A percentile compares a stretch with the other conserved stretches of the same genome.
These are phyloP conservation scores for Leccinum huronense DNA, from an alignment of 1,284 basidiomycete genomes.

Conservation along the genomic window DNA sequence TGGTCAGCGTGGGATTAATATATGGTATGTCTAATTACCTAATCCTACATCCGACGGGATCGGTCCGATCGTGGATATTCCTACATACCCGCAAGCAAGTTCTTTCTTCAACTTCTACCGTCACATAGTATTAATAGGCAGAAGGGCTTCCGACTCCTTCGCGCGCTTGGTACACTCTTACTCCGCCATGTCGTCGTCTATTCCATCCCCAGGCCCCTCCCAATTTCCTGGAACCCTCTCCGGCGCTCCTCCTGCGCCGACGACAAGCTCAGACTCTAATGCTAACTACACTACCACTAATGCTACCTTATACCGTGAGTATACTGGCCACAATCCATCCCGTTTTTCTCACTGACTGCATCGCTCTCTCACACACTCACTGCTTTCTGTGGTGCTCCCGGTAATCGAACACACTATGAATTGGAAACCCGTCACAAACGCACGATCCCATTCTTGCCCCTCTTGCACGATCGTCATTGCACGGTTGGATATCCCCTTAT, in stretches of 20 bases:
- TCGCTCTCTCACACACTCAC: constrained; percentile 15
- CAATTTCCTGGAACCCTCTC: not conserved
- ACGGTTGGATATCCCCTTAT: constrained; percentile 8
- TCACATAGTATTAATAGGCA: constrained; percentile 21
- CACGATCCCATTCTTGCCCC: constrained; percentile 1
- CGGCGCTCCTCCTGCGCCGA: not conserved
- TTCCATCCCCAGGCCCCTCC: not conserved
- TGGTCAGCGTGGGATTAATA: not conserved
- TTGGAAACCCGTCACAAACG: not conserved
- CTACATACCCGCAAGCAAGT: constrained; percentile 2
- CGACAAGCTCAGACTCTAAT: not conserved
- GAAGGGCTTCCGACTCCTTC: not conserved
- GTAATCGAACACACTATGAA: not conserved
- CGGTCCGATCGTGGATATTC: not conserved
- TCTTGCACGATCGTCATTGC: constrained; percentile 10
- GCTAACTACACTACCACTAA: constrained; percentile 19
- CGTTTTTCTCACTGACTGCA: constrained; percentile 24
- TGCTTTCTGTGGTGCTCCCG: not conserved
- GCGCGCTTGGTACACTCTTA: constrained; percentile 9
- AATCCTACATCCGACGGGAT: constrained; percentile 13
- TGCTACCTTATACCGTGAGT: constrained; percentile 32
- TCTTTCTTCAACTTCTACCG: constrained; percentile 4
- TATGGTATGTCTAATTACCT: not conserved
- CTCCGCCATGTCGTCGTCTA: not conserved
- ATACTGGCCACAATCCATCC: not conserved